Evolutionary conservation across 2,329 filamentous ascomycete genomes (phyloP), one percentile per base, ranked within the genome.

Genomic region (Phoma herbarum): DNA sequence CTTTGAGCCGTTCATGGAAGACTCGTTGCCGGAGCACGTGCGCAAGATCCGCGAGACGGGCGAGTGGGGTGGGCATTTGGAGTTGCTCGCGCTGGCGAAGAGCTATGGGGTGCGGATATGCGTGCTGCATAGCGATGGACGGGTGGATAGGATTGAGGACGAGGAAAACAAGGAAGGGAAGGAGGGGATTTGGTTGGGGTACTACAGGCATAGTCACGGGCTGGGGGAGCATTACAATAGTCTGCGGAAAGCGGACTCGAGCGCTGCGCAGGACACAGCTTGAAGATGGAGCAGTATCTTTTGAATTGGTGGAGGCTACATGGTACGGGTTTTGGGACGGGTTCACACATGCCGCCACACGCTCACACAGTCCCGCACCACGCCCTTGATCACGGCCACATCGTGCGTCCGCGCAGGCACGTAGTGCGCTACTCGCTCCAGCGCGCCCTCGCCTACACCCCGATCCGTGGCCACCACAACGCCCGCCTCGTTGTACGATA

Each of bases 161-260:
- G 72, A 79, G 20, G 73, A 77, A 4, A 78, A 79, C 22, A 75
- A 77, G 23, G 73, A 77, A 5, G 71, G 70, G 10, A 81, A 79
- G 65, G 85, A 85, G 67, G 86, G 86, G 65, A 84, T 96, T 49
- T 98, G 95, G 94, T 77, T 99, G 77, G 94, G 93, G 33, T 99
- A 98, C 78, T 98, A 98, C 78, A 85, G 91, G 69, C 93, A 97
- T 80, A 92, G 91, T 47, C 98, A 96, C 77, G 94, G 94, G 1
- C 81, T 99, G 48, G 95, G 95, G 12, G 95, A 98, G 81, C 95
- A 99, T 79, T 99, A 99, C 79, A 99, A 99, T 75, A 96, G 93
- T 52, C 78, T 99, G 74, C 72, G 81, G 42, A 81, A 75, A 55
- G 60, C 62, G 56, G 77, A 41, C 4, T 2, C 35, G 3, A 8